Percentiles rank a stretch among this genome's conserved stretches.
Evolutionary conservation across 2,329 filamentous ascomycete species (phyloP).

Genomic region (Rhexocercosporidium sp.): DNA sequence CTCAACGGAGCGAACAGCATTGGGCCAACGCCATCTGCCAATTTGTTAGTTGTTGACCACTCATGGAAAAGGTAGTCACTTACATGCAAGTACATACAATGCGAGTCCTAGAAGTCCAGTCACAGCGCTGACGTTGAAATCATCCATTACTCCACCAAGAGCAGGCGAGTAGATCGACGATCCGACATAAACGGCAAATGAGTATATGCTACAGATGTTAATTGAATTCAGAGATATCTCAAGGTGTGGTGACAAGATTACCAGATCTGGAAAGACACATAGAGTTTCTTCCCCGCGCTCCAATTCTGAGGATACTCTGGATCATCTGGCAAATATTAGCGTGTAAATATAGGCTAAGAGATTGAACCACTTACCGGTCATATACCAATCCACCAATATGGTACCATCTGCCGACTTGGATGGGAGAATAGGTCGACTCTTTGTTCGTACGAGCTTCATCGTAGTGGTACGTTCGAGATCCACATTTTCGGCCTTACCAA

Average conservation of each 20-base stretch:
- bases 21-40: slow-evolving; percentile 58
- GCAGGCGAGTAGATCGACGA: slow-evolving; percentile 52
- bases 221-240: slow-evolving; percentile 33
- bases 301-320: slow-evolving; percentile 57
- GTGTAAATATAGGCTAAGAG: background rate
- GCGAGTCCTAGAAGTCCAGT: slow-evolving; percentile 60
- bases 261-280: slow-evolving; percentile 40
- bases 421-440: background rate
- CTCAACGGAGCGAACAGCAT: slow-evolving; percentile 67
- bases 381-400: slow-evolving; percentile 18
- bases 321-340: slow-evolving; percentile 14
- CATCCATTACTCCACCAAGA: slow-evolving; percentile 49
- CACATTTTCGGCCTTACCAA: background rate
- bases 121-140: slow-evolving; percentile 57
- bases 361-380: background rate
- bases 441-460: background rate
- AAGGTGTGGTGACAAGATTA: background rate
- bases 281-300: slow-evolving; percentile 47
- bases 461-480: background rate
- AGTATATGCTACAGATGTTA: slow-evolving; percentile 47
- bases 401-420: slow-evolving; percentile 10
- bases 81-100: slow-evolving; percentile 62
- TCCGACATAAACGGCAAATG: slow-evolving; percentile 59
- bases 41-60: background rate
- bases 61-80: background rate